Evolutionary conservation across 176 grass and related monocot genomes (phyloP).

Genomic region (Cenchrus fungigraminus): DNA sequence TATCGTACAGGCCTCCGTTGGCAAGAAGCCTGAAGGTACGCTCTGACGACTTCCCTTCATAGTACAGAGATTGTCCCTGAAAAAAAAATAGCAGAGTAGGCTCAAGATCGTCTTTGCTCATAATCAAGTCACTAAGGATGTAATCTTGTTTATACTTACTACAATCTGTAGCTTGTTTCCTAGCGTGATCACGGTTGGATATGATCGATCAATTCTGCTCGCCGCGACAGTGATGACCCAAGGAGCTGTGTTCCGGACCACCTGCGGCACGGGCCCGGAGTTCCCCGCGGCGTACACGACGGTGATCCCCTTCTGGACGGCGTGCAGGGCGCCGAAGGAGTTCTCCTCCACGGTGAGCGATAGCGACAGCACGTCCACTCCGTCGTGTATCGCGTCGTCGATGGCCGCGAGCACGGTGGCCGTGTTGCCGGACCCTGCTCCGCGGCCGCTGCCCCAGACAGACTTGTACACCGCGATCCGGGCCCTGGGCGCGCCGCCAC

Average conservation of each 20-base stretch:
- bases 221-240: slow-evolving; percentile 49
- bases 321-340: slow-evolving; percentile 31
- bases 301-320: slow-evolving; percentile 39
- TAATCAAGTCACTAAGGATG: not conserved
- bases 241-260: not conserved
- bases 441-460: not conserved
- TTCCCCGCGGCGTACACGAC: slow-evolving; percentile 1
- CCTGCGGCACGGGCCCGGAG: not conserved
- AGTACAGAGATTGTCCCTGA: slow-evolving; percentile 46
- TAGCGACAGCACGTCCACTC: slow-evolving; percentile 34
- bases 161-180: slow-evolving; percentile 39
- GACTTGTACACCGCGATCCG: not conserved
- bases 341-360: not conserved
- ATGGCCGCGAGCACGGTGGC: slow-evolving; percentile 43
- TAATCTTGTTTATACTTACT: not conserved
- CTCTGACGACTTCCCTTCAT: not conserved
- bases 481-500: not conserved
- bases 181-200: slow-evolving; percentile 29
- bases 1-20: not conserved
- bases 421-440: not conserved
- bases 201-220: slow-evolving; percentile 41
- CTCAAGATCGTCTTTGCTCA: not conserved
- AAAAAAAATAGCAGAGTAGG: slow-evolving; percentile 3
- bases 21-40: slow-evolving; percentile 13
- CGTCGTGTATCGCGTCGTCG: slow-evolving; percentile 44